phyloP scores from a whole-genome alignment of 2,329 filamentous ascomycete genomes.

The Malbranchea zuffiana region DNA sequence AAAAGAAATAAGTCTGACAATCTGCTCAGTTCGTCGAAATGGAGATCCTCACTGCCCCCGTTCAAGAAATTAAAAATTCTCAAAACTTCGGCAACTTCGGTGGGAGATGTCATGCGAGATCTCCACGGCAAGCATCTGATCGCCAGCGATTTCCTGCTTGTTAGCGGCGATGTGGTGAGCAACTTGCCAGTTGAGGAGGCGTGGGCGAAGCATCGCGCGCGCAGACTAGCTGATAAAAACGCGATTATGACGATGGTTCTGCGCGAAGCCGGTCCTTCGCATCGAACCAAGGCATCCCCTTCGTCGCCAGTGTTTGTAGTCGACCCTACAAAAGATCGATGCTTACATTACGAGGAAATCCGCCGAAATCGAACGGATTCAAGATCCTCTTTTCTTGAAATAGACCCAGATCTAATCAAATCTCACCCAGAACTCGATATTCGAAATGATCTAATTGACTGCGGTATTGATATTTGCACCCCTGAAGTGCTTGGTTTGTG shows the following conservation, averaged over 20 bases:
- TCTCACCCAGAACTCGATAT: slow-evolving; percentile 67
- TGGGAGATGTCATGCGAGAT: slow-evolving; percentile 90
- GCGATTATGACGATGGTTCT: slow-evolving; percentile 97
- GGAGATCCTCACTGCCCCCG: slow-evolving; percentile 60
- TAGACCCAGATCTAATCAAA: slow-evolving; percentile 71
- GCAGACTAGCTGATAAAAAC: slow-evolving; percentile 74
- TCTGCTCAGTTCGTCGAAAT: slow-evolving; percentile 53
- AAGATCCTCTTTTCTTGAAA: slow-evolving; percentile 46
- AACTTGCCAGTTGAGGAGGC: slow-evolving; percentile 76
- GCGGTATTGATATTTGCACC: slow-evolving; percentile 93
- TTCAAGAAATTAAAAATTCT: slow-evolving; percentile 77
- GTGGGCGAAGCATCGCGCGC: slow-evolving; percentile 65
- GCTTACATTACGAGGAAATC: slow-evolving; percentile 90
- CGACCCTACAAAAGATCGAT: slow-evolving; percentile 67
- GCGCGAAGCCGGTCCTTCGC: slow-evolving; percentile 60
- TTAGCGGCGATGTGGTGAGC: slow-evolving; percentile 85
- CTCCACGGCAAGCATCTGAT: slow-evolving; percentile 78
- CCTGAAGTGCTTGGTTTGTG: slow-evolving; percentile 89
- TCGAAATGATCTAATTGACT: slow-evolving; percentile 80
- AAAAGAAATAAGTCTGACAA: neutral
- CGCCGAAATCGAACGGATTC: slow-evolving; percentile 47
- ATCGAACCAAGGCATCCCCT: slow-evolving; percentile 66
- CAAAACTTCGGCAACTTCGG: slow-evolving; percentile 72
- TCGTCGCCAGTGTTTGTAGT: slow-evolving; percentile 76
- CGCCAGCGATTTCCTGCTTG: slow-evolving; percentile 79